Percentiles rank a stretch among this genome's conserved stretches.
Conservation (phyloP, 345 rosid genomes). For the Eucalyptus cloeziana region DNA sequence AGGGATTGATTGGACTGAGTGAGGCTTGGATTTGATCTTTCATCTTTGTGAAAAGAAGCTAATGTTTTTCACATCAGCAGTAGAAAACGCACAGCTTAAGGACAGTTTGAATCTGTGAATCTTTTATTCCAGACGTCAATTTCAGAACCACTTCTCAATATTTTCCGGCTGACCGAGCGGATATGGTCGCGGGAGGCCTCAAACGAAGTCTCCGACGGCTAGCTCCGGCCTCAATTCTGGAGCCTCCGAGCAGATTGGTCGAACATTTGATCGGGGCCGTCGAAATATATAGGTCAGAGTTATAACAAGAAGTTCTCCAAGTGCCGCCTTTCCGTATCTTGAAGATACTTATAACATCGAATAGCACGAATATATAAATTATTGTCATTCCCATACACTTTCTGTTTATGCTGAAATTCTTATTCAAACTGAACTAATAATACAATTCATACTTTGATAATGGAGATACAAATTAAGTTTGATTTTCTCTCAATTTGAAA, state of each 20-base stretch:
- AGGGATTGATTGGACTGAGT: neutral
- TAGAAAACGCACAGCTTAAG: neutral
- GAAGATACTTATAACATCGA: neutral
- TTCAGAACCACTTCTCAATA: neutral
- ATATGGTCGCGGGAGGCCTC: neutral
- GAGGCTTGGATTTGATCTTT: neutral
- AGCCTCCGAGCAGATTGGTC: neutral
- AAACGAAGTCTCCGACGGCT: neutral
- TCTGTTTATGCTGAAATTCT: neutral
- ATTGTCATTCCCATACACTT: neutral
- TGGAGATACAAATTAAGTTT: neutral
- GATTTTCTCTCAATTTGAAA: neutral
- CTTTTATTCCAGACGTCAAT: neutral
- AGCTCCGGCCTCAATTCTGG: neutral
- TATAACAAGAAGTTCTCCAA: neutral
- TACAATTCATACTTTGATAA: neutral
- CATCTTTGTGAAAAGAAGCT: neutral
- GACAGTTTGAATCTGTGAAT: neutral
- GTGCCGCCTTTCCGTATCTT: neutral
- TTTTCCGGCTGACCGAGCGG: neutral
- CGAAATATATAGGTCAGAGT: neutral
- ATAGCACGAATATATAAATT: neutral
- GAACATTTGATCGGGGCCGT: neutral
- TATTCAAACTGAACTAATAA: neutral
- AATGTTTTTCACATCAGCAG: neutral